Evolutionary conservation across 2,329 filamentous ascomycete genomes (phyloP).

Genomic region (Cladosporium sp.): DNA sequence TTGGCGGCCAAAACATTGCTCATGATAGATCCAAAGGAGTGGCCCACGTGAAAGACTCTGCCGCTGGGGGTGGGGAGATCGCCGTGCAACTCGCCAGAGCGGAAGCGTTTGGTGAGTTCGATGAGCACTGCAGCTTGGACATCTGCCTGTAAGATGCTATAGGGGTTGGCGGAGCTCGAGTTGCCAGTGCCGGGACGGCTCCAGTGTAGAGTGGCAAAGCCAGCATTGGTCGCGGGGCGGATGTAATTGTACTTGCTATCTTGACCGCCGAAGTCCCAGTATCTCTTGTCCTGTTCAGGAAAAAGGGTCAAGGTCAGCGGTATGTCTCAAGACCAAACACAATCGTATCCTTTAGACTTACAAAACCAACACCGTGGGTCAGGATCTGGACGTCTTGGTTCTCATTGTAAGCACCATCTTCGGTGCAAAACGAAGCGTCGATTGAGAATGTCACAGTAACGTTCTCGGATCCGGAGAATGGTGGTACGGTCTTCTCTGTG

Average conservation of each 20-base stretch:
- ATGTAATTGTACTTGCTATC: slow-evolving; percentile 28
- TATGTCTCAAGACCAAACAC: neutral
- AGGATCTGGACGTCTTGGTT: slow-evolving; percentile 25
- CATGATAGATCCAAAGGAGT: slow-evolving; percentile 26
- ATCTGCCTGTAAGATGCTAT: slow-evolving; percentile 25
- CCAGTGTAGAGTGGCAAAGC: slow-evolving; percentile 27
- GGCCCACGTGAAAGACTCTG: slow-evolving; percentile 29
- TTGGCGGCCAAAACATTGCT: slow-evolving; percentile 22
- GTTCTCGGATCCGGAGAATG: slow-evolving; percentile 19
- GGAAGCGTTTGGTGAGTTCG: slow-evolving; percentile 24
- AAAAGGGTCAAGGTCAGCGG: neutral
- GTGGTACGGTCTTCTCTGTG: slow-evolving; percentile 11
- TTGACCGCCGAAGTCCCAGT: slow-evolving; percentile 26
- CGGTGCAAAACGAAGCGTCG: slow-evolving; percentile 26
- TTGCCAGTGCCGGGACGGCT: slow-evolving; percentile 28
- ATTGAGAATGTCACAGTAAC: slow-evolving; percentile 24
- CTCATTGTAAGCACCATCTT: neutral
- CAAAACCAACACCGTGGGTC: slow-evolving; percentile 28
- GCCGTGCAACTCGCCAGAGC: slow-evolving; percentile 22
- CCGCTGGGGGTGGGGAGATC: slow-evolving; percentile 13
- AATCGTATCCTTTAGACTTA: neutral
- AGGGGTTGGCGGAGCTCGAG: slow-evolving; percentile 24
- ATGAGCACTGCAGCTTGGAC: slow-evolving; percentile 25
- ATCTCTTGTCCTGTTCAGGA: slow-evolving; percentile 23
- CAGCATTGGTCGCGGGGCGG: slow-evolving; percentile 23